A percentile compares a stretch with the other conserved stretches of the same genome.
Evolutionary conservation across 2,329 filamentous ascomycete species (phyloP).

Genomic region (Fusarium bulbicola): DNA sequence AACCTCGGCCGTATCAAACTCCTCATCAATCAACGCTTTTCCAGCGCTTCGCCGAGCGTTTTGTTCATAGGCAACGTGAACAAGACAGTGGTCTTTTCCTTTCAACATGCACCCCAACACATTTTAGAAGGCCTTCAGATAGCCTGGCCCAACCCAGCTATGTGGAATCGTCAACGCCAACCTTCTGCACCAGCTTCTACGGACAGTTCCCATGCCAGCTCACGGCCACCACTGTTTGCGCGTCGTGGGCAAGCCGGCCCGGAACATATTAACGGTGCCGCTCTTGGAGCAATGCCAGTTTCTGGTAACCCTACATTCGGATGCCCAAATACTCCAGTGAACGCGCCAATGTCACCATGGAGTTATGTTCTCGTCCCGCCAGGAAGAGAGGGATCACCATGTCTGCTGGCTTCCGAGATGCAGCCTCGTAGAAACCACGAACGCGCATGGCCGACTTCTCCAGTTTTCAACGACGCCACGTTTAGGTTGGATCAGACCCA

Average conservation of each 20-base stretch:
- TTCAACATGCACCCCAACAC: constrained; percentile 84
- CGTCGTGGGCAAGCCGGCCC: not conserved
- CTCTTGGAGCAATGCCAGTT: not conserved
- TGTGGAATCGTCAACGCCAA: constrained; percentile 63
- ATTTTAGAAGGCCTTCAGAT: constrained; percentile 77
- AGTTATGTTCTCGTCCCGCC: not conserved
- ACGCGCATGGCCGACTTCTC: constrained; percentile 8
- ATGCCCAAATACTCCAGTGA: not conserved
- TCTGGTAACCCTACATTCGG: not conserved
- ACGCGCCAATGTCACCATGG: not conserved
- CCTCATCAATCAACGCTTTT: constrained; percentile 77
- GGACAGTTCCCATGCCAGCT: constrained; percentile 52
- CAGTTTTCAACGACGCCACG: constrained; percentile 24
- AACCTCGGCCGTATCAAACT: constrained; percentile 79
- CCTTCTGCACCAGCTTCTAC: not conserved
- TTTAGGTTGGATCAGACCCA: constrained; percentile 43
- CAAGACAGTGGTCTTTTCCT: constrained; percentile 81
- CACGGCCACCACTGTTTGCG: not conserved
- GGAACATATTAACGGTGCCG: not conserved
- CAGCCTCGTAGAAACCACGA: constrained; percentile 55
- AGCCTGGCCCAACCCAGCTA: constrained; percentile 79
- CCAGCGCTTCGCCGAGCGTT: constrained; percentile 57
- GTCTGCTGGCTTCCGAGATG: constrained; percentile 51
- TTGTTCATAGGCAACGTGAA: constrained; percentile 72
- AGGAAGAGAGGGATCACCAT: constrained; percentile 20